These are phyloP conservation scores for Aspergillus saccharolyticus DNA, from an alignment of 495 filamentous ascomycete genomes.

Conservation along the genomic window DNA sequence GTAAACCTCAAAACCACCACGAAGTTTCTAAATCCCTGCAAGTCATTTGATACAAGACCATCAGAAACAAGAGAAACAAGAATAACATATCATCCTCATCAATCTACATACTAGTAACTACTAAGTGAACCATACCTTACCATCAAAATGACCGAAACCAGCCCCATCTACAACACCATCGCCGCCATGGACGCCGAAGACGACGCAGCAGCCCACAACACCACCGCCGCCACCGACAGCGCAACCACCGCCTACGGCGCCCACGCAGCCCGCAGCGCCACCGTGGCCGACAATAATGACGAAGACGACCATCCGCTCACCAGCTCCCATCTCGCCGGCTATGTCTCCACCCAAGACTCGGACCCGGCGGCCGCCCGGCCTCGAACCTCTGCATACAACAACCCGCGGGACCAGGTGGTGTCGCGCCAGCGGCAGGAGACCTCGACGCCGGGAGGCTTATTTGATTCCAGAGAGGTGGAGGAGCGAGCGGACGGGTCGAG, in stretches of 20 bases:
- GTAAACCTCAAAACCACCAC: too few relatives aligned
- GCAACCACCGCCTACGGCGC: neutral
- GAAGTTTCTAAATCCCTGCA: too few relatives aligned
- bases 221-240: neutral
- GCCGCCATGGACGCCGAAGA: neutral
- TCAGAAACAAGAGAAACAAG: too few relatives aligned
- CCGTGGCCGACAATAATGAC: neutral
- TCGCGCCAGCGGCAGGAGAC: neutral
- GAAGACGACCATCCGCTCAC: neutral
- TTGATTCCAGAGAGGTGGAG: neutral
- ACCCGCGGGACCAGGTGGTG: neutral
- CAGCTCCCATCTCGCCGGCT: neutral
- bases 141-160: neutral
- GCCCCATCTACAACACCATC: neutral
- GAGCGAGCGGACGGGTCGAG: neutral
- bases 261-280: neutral
- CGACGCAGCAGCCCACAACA: neutral
- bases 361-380: too few relatives aligned
- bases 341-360: neutral
- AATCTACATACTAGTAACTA: too few relatives aligned
- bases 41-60: too few relatives aligned
- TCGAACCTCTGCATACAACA: neutral
- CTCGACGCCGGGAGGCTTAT: neutral
- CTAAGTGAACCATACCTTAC: too few relatives aligned
- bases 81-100: too few relatives aligned